phyloP scores from a whole-genome alignment of 257 asterid species.

The Scutellaria barbata region DNA sequence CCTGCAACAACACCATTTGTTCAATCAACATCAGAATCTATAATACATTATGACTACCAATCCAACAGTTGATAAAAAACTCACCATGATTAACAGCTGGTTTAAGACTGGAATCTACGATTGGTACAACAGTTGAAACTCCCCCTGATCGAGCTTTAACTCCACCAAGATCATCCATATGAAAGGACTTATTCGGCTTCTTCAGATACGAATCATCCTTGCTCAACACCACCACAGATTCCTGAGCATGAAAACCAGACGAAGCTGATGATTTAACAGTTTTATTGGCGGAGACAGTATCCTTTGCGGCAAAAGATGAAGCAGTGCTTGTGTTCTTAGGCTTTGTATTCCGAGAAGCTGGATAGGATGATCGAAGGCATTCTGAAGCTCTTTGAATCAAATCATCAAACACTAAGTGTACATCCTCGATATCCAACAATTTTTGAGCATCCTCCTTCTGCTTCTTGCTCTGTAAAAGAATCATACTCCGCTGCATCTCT shows the following conservation, averaged over 20 bases:
- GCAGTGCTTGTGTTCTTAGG: conserved; percentile 27
- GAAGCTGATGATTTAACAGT: conserved; percentile 31
- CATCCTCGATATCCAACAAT: conserved; percentile 71
- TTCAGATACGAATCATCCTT: conserved; percentile 49
- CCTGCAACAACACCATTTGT: conserved; percentile 48
- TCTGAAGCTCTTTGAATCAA: conserved; percentile 82
- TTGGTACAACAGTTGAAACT: conserved; percentile 38
- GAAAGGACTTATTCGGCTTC: conserved; percentile 52
- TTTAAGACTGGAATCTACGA: conserved; percentile 63
- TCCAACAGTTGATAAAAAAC: conserved; percentile 23
- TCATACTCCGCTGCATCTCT: conserved; percentile 64
- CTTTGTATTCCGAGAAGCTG: conserved; percentile 44
- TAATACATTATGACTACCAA: background rate
- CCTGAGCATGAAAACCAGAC: conserved; percentile 42
- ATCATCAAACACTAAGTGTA: conserved; percentile 65
- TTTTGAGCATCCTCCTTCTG: conserved; percentile 67
- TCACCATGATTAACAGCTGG: conserved; percentile 52
- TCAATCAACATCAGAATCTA: conserved; percentile 3
- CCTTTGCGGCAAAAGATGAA: background rate
- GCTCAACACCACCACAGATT: conserved; percentile 25
- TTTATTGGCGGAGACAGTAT: conserved; percentile 29
- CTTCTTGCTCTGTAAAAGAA: conserved; percentile 67
- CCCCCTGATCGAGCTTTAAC: conserved; percentile 39
- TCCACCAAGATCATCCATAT: conserved; percentile 29
- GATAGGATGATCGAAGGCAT: conserved; percentile 50